Percentiles rank a stretch among this genome's conserved stretches.
phyloP scores from a whole-genome alignment of 2,329 filamentous ascomycete species.

The Aureobasidium sp. region DNA sequence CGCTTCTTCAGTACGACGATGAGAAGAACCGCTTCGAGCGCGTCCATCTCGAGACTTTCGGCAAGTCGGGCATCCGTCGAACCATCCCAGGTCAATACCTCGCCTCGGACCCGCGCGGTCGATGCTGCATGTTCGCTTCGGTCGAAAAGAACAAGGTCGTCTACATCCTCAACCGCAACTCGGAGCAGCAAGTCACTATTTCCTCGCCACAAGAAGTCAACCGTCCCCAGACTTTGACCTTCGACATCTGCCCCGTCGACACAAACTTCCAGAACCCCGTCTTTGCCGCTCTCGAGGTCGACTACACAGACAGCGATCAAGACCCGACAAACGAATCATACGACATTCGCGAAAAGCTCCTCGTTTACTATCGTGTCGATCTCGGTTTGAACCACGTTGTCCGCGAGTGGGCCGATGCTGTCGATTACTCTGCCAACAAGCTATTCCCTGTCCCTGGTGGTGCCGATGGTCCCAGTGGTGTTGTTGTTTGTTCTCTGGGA shows the following conservation, averaged over 20 bases:
- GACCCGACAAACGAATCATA: conserved; percentile 79
- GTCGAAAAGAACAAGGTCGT: conserved; percentile 99
- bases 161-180: conserved; percentile 93
- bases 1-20: conserved; percentile 84
- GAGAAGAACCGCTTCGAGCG: conserved; percentile 80
- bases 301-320: conserved; percentile 85
- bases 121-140: conserved; percentile 88
- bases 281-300: conserved; percentile 88
- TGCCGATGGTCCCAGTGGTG: conserved; percentile 85
- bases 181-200: conserved; percentile 89
- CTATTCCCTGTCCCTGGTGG: conserved; percentile 95
- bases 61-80: conserved; percentile 88
- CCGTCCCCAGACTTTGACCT: conserved; percentile 82
- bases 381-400: conserved; percentile 96
- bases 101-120: conserved; percentile 88
- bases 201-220: conserved; percentile 96
- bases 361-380: conserved; percentile 97
- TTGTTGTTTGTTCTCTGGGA: conserved; percentile 89
- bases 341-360: conserved; percentile 73
- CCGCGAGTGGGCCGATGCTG: conserved; percentile 88
- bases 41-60: conserved; percentile 93
- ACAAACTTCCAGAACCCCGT: conserved; percentile 96
- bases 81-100: conserved; percentile 95
- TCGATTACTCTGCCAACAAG: conserved; percentile 80
- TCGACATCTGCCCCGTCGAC: conserved; percentile 79